Evolutionary conservation across 441 rosid species (phyloP), one percentile per base, ranked within the genome.

Genomic region (Bocquillonia castaneifolia): DNA sequence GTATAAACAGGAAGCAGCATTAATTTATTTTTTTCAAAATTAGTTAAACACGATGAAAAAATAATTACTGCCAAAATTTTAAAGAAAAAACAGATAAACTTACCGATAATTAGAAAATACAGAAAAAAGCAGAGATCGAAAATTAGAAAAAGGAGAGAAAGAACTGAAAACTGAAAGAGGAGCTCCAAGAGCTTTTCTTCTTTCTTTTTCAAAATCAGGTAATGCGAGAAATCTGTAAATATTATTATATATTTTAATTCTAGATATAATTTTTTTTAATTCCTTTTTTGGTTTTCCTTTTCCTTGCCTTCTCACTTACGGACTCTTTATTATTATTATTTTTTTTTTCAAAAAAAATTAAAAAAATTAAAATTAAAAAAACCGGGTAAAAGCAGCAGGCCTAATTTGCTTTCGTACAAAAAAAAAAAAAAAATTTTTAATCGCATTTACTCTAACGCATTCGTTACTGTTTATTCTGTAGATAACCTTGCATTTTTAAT

Each of bases 41-140:
- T 20, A 37, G 28, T 37, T n/a, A 77, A 37, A 68, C 6, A 47
- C 23, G 10, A 0, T 6, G 22, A 65, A 64, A 68, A 39, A 13
- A 69, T 59, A 79, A 73, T 64, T 61, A 59, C 0, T 1, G 37
- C 47, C 63, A 60, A 73, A 68, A 51, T 23, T 32, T 10, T 14
- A 3, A 17, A n/a, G 40, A 59, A 76, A 81, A 36, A 56, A 5
- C 14, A 65, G 55, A 70, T 57, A 76, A 72, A 80, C 85, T 86
- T 74, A 81, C 89, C 90, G 55, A 80, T 70, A 77, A 79, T 36
- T 23, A 53, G 72, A 50, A 70, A 76, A 74, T 76, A 61, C 12
- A 56, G 54, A 54, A 50, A 75, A 50, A 40, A 32, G 26, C 20
- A 42, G 73, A 64, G 31, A 73, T 22, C 48, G 67, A 31, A 63